Evolutionary conservation across 106 monocot species (phyloP).

Genomic region (Gastrodia elata): DNA sequence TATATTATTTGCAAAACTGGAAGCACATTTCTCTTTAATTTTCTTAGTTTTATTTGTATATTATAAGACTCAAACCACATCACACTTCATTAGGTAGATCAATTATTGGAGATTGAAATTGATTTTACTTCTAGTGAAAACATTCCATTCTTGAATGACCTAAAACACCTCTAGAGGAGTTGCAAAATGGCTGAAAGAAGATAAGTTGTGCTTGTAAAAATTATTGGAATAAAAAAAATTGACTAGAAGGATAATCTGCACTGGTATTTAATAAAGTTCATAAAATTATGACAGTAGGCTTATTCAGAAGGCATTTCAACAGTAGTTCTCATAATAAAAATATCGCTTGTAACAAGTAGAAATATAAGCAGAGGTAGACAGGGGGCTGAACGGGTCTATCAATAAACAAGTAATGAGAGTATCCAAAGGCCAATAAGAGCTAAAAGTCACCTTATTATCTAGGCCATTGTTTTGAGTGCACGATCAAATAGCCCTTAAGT

Average conservation of each 20-base stretch:
- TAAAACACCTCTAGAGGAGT: background rate
- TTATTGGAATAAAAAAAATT: background rate
- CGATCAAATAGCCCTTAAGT: no score
- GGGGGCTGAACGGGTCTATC: no score
- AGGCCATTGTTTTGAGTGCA: no score
- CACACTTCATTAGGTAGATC: background rate
- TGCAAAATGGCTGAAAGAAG: background rate
- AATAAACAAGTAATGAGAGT: no score
- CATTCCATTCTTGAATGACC: background rate
- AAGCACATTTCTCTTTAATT: background rate
- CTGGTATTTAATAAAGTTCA: background rate
- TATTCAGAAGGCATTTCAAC: background rate
- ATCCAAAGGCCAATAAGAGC: no score
- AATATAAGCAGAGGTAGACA: no score
- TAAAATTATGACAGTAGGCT: background rate
- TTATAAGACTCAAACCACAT: background rate
- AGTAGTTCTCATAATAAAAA: background rate
- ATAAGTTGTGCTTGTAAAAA: background rate
- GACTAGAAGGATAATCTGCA: background rate
- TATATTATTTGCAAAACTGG: background rate
- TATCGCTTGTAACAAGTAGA: background rate
- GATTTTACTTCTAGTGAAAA: background rate
- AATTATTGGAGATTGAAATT: background rate
- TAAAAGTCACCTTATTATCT: no score
- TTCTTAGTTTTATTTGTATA: background rate